A percentile compares a stretch with the other conserved stretches of the same genome.
Evolutionary conservation across 768 basidiomycete species (phyloP).

Genomic region (Suillus lakei): DNA sequence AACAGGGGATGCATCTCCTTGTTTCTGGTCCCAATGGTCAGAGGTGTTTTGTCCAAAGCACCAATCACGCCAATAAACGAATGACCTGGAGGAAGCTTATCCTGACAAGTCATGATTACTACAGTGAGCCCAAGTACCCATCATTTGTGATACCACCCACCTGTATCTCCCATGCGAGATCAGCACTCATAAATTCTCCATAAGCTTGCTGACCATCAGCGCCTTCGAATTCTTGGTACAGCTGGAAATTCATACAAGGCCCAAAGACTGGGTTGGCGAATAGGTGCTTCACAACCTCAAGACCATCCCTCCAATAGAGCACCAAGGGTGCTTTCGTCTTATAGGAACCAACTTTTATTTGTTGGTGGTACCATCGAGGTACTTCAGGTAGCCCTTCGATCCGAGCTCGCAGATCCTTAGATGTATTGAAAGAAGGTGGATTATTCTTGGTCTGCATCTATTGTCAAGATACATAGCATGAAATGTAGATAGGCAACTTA

Average conservation of each 20-base stretch:
- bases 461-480: neutral
- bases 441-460: neutral
- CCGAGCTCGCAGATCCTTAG: neutral
- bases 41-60: slow-evolving; percentile 40
- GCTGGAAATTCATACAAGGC: no score
- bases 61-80: slow-evolving; percentile 20
- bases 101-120: neutral
- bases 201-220: neutral
- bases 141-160: neutral
- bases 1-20: slow-evolving; percentile 37
- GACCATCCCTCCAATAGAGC: slow-evolving; percentile 12
- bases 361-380: slow-evolving; percentile 9
- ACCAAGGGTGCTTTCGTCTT: slow-evolving; percentile 9
- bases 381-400: slow-evolving; percentile 9
- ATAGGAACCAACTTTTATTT: slow-evolving; percentile 14
- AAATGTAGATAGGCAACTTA: neutral
- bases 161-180: neutral
- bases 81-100: no score
- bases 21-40: slow-evolving; percentile 36
- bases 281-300: no score
- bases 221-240: neutral
- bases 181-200: neutral
- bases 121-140: neutral
- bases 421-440: neutral
- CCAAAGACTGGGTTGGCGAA: no score